Evolutionary conservation across 305 asterid species (phyloP).

Genomic region (Lippia alba): DNA sequence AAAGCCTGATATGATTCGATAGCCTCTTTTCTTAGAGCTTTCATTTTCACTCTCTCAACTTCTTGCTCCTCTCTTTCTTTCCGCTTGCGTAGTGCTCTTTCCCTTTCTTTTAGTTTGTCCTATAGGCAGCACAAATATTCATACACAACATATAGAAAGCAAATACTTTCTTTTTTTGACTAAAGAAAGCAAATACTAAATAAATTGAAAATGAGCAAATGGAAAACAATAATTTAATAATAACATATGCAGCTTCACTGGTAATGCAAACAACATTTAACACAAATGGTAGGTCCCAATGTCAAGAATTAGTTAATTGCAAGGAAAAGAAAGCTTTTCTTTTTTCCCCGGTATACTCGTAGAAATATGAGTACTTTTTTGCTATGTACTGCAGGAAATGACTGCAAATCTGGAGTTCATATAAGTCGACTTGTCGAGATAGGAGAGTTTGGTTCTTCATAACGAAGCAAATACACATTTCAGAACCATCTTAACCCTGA

Average conservation of each 20-base stretch:
- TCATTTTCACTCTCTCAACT: slow-evolving; percentile 93
- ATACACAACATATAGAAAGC: slow-evolving; percentile 15
- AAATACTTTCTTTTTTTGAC: too few species aligned
- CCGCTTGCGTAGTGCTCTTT: slow-evolving; percentile 81
- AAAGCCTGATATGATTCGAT: slow-evolving; percentile 90
- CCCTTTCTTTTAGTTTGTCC: slow-evolving; percentile 97
- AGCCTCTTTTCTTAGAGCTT: slow-evolving; percentile 94
- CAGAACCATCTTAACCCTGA: background rate
- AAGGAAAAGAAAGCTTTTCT: background rate
- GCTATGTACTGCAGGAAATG: background rate
- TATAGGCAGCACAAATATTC: slow-evolving; percentile 36
- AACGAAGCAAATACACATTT: background rate
- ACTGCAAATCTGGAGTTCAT: too few species aligned
- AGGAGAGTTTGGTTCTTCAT: too few species aligned
- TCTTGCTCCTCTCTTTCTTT: slow-evolving; percentile 99
- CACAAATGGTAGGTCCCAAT: background rate
- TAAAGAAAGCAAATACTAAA: slow-evolving; percentile 15
- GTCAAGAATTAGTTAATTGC: background rate
- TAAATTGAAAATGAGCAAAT: slow-evolving; percentile 6
- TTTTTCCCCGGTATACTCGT: too few species aligned
- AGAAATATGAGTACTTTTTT: background rate
- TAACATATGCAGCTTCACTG: background rate
- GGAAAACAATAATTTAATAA: too few species aligned
- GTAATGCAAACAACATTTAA: background rate
- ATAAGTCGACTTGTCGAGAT: too few species aligned